Evolutionary conservation across 75 land plant genomes (phyloP).

Genomic region (Selaginella tamariscina): DNA sequence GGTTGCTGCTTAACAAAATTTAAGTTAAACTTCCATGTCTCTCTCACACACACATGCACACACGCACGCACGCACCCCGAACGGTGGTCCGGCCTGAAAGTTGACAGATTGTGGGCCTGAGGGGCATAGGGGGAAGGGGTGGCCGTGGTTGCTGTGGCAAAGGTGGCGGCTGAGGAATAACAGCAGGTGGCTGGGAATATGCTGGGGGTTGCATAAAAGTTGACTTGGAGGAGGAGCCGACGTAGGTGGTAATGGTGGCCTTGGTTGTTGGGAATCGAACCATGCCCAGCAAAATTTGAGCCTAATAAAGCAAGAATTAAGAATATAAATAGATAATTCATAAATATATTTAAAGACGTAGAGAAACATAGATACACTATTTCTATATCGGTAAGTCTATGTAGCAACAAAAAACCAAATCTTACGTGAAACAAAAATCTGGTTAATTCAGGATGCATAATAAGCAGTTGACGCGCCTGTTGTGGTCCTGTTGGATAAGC

Average conservation of each 20-base stretch:
- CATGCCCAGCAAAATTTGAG: conserved; percentile 19
- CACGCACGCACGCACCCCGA: not conserved
- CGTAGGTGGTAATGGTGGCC: not conserved
- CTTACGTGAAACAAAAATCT: not conserved
- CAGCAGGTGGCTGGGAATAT: not conserved
- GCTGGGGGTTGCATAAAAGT: not conserved
- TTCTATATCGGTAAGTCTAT: no score
- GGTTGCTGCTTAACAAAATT: not conserved
- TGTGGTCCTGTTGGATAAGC: not conserved
- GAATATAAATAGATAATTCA: not conserved
- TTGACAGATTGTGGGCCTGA: not conserved
- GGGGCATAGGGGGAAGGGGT: not conserved
- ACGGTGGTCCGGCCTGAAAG: not conserved
- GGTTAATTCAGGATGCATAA: not conserved
- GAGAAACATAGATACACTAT: no score
- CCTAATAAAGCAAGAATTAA: not conserved
- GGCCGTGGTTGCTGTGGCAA: conserved; percentile 13
- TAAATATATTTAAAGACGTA: no score
- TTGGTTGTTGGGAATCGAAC: not conserved
- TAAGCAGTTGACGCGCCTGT: not conserved
- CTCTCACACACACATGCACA: no score
- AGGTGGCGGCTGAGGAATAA: conserved; percentile 1
- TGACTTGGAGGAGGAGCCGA: not conserved
- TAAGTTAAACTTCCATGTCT: no score
- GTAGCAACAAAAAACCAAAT: no score